Percentiles rank a stretch among this genome's conserved stretches.
These are phyloP conservation scores for Xylariales sp. DNA, from an alignment of 2,329 filamentous ascomycete species.

Conservation along the genomic window DNA sequence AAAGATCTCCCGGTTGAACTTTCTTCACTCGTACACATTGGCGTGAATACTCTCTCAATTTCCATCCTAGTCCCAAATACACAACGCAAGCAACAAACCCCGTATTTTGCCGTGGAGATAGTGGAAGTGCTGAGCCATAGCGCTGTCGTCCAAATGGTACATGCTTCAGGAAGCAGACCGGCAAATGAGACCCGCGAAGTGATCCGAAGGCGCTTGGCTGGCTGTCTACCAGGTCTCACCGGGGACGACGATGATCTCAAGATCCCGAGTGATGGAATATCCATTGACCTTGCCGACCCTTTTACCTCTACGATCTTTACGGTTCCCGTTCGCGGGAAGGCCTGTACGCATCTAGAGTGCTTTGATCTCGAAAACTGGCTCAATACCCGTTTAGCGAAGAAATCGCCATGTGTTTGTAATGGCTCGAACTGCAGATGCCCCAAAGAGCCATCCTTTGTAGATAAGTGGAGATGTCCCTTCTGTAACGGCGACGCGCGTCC, in stretches of 20 bases:
- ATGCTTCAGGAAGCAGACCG: conserved; percentile 53
- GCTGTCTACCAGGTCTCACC: conserved; percentile 43
- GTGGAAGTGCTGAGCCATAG: conserved; percentile 67
- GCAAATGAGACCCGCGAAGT: conserved; percentile 62
- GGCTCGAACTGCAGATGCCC: conserved; percentile 53
- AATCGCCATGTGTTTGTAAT: conserved; percentile 50
- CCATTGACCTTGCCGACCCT: conserved; percentile 74
- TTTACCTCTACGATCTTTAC: conserved; percentile 74
- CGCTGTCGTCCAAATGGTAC: conserved; percentile 56
- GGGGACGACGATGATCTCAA: conserved; percentile 72
- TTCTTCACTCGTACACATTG: conserved; percentile 67
- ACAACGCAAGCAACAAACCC: conserved; percentile 52
- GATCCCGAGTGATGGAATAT: conserved; percentile 67
- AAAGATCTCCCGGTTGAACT: conserved; percentile 83
- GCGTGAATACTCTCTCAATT: conserved; percentile 72
- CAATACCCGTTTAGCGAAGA: conserved; percentile 67
- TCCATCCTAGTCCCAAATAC: conserved; percentile 50
- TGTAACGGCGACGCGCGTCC: conserved; percentile 84
- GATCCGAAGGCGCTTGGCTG: conserved; percentile 64
- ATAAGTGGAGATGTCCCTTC: conserved; percentile 89
- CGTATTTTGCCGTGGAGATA: conserved; percentile 76
- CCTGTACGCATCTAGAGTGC: conserved; percentile 84
- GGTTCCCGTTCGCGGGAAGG: conserved; percentile 75
- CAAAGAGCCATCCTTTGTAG: conserved; percentile 66
- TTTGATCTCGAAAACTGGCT: conserved; percentile 91